Percentiles rank a stretch among this genome's conserved stretches.
Conservation (phyloP, 305 asterid species). For the Withania somnifera region DNA sequence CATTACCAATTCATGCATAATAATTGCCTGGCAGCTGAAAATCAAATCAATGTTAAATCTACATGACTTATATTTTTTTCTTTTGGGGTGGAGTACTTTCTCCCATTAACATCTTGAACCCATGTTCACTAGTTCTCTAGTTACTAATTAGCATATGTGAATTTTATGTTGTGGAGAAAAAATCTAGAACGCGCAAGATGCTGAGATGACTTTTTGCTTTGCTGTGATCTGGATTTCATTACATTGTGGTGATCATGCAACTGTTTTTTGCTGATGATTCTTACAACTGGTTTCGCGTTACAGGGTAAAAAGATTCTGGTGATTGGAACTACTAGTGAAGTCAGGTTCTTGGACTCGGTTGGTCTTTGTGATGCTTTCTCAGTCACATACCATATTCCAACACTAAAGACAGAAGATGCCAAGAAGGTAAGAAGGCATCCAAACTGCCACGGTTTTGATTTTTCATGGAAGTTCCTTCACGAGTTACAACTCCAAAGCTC, state of each 20-base stretch:
- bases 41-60: neutral
- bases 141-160: neutral
- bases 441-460: neutral
- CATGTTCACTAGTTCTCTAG: neutral
- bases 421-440: constrained; percentile 45
- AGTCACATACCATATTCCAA: constrained; percentile 78
- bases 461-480: neutral
- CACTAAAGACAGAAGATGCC: constrained; percentile 72
- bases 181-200: no score
- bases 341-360: constrained; percentile 60
- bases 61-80: neutral
- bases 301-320: constrained; percentile 72
- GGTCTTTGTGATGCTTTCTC: constrained; percentile 77
- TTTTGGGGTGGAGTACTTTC: no score
- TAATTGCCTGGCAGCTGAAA: neutral
- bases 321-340: constrained; percentile 92
- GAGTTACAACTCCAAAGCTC: neutral
- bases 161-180: neutral
- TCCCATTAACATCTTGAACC: neutral
- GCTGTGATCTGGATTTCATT: no score
- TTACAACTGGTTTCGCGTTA: constrained; percentile 1
- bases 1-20: neutral
- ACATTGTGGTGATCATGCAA: no score
- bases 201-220: no score
- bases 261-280: neutral